Evolutionary conservation across 2,329 filamentous ascomycete species (phyloP).

Genomic region (Elsinoe batatas): DNA sequence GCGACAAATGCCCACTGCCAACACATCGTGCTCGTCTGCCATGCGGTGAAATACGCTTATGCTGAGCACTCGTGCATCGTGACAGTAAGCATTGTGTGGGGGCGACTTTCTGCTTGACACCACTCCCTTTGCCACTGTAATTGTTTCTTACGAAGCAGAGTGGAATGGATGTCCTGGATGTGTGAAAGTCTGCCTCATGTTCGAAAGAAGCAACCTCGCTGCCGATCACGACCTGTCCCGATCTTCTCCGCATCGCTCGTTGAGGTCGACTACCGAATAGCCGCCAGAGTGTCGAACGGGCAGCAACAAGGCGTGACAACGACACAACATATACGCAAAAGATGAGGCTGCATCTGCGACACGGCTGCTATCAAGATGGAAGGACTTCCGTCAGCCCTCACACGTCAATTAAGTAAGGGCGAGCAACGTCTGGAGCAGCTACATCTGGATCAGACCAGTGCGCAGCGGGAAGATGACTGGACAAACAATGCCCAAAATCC

Average conservation of each 20-base stretch:
- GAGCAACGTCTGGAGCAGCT: background rate
- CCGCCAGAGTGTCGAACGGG: background rate
- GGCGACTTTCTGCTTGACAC: too few relatives aligned
- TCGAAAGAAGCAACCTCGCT: background rate
- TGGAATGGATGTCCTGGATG: too few relatives aligned
- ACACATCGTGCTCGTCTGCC: too few relatives aligned
- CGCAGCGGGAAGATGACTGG: background rate
- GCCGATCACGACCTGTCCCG: background rate
- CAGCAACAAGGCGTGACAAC: background rate
- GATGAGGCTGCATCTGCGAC: too few relatives aligned
- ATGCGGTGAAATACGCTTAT: too few relatives aligned
- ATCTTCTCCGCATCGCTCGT: background rate
- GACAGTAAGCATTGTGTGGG: too few relatives aligned
- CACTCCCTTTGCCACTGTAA: background rate
- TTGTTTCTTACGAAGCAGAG: background rate
- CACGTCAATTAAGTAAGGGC: constrained; percentile 2
- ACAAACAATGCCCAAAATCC: constrained; percentile 2
- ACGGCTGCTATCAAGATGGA: background rate
- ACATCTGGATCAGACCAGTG: background rate
- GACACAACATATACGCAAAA: too few relatives aligned
- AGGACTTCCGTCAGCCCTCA: constrained; percentile 2
- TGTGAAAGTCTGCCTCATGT: too few relatives aligned
- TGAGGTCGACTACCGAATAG: background rate
- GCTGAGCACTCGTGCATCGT: too few relatives aligned
- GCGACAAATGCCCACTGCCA: too few relatives aligned